phyloP scores from a whole-genome alignment of 2,329 filamentous ascomycete species.

The Calycina herbarum region DNA sequence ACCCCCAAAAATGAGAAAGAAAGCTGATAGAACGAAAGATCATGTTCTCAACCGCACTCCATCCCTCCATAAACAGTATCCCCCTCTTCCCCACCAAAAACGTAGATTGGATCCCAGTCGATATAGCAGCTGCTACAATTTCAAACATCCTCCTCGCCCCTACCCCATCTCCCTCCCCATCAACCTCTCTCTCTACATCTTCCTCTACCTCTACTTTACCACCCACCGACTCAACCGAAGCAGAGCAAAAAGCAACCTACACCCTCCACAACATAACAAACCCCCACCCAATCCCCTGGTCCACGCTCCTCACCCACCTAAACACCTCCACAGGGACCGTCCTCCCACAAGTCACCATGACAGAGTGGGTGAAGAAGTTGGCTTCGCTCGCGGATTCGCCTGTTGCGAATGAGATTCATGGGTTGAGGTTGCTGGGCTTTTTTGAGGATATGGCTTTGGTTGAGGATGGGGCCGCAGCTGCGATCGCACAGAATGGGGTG shows the following conservation, averaged over 20 bases:
- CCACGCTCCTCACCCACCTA: conserved; percentile 12
- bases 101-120: conserved; percentile 34
- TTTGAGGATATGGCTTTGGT: conserved; percentile 29
- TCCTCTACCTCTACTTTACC: background rate
- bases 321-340: background rate
- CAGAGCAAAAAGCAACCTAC: conserved; percentile 14
- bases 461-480: background rate
- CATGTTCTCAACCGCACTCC: conserved; percentile 19
- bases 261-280: conserved; percentile 34
- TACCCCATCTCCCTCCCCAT: background rate
- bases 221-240: background rate
- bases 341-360: conserved; percentile 23
- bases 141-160: conserved; percentile 19
- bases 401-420: conserved; percentile 21
- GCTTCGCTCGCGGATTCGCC: conserved; percentile 14
- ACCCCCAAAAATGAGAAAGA: background rate
- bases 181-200: too few relatives aligned
- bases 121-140: conserved; percentile 28
- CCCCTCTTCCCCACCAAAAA: conserved; percentile 20
- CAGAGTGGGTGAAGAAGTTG: conserved; percentile 25
- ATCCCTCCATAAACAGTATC: conserved; percentile 14
- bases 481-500: background rate
- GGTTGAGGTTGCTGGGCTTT: conserved; percentile 28
- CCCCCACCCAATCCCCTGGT: conserved; percentile 27
- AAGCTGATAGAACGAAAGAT: conserved; percentile 6